Evolutionary conservation across 495 filamentous ascomycete genomes (phyloP), one percentile per base, ranked within the genome.

Genomic region (Hypoxylon perforatum): DNA sequence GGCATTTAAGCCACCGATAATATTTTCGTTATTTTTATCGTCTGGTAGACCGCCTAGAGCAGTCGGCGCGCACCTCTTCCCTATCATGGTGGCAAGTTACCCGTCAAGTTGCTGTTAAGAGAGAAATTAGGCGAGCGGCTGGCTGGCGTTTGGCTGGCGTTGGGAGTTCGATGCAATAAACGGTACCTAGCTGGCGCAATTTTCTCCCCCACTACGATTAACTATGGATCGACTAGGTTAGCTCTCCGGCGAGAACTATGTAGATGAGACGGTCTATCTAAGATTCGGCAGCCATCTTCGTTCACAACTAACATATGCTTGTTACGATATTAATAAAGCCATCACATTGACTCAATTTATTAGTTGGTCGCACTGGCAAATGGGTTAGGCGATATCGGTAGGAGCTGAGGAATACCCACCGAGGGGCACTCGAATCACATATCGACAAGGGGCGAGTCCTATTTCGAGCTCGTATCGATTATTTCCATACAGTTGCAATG

Each of bases 1-100:
- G 25, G 56, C 54, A n/a, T 51, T 64, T 35, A 64, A 64, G 56
- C 55, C 56, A 61, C 66, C 45, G 39, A 59, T 50, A 57, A 44
- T 19, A 35, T 45, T 42, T 11, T 33, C 46, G 46, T 33, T 33
- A 5, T 4, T 17, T 49, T 17, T 22, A 28, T 28, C 25, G 25
- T 28, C 7, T 28, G 25, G 3, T 28, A 28, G 25, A 28, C 25
- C 25, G 25, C 25, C 25, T 28, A 28, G 25, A 28, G 7, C 25
- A 28, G 25, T 3, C 25, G 25, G 7, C 25, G 25, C 14, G 44
- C 44, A 44, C 19, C 14, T 18, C 15, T 36, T 57, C 33, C 36
- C 36, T 25, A 17, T 25, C 10, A 15, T 45, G 48, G 39, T 39
- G n/a, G 18, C 14, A 7, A 54, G 39, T 61, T 33, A 61, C 15